phyloP scores from a whole-genome alignment of 2,329 filamentous ascomycete genomes.

The Fusarium caatingaense region DNA sequence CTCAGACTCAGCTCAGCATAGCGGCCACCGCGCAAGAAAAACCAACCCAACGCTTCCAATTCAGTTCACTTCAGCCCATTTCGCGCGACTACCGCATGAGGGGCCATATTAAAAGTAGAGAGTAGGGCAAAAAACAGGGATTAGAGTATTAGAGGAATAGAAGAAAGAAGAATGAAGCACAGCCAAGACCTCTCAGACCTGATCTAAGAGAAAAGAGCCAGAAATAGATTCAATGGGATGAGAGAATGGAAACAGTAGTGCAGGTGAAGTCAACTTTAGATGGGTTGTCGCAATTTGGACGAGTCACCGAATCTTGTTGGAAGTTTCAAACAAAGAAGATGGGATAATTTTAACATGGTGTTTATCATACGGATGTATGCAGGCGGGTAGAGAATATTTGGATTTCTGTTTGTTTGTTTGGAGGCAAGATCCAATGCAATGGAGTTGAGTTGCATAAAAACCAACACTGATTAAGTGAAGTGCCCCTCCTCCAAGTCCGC shows the following conservation, averaged over 20 bases:
- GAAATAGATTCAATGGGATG: constrained; percentile 35
- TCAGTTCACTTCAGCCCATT: constrained; percentile 33
- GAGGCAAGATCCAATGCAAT: neutral
- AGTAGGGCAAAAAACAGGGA: constrained; percentile 20
- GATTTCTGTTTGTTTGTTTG: neutral
- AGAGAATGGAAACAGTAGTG: constrained; percentile 31
- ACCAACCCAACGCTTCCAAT: constrained; percentile 19
- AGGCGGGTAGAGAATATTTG: neutral
- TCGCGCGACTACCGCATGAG: constrained; percentile 24
- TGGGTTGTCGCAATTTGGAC: constrained; percentile 13
- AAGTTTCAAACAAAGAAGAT: constrained; percentile 29
- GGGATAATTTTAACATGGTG: constrained; percentile 4
- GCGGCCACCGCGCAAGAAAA: constrained; percentile 38
- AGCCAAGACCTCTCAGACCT: constrained; percentile 24
- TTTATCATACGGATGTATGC: neutral
- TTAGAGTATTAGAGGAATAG: constrained; percentile 16
- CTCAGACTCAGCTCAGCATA: constrained; percentile 27
- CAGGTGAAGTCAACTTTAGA: constrained; percentile 5
- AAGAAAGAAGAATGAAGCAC: constrained; percentile 25
- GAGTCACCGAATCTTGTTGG: neutral
- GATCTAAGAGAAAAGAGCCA: constrained; percentile 22
- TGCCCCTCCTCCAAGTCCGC: no score
- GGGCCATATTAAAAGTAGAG: neutral
- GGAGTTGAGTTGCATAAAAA: no score
- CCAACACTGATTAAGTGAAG: no score